Percentiles rank a stretch among this genome's conserved stretches.
These are phyloP conservation scores for Penium margaritaceum DNA, from an alignment of 139 green algal species.

Conservation along the genomic window DNA sequence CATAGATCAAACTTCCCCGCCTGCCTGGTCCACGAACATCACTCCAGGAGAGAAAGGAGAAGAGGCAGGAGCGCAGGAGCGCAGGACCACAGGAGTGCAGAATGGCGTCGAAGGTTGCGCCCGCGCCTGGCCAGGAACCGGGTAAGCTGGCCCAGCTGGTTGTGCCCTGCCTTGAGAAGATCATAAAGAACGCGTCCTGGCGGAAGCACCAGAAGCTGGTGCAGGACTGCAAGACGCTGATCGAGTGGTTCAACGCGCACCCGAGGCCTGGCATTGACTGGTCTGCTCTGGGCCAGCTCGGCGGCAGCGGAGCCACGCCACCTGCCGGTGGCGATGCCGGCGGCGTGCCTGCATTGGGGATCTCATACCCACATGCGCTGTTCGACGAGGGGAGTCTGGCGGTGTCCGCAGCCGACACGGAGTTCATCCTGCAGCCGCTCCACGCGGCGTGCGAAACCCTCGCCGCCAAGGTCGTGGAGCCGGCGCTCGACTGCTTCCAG, in stretches of 20 bases:
- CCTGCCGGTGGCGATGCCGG: too few species aligned
- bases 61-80: too few species aligned
- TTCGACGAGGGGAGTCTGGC: conserved; percentile 31
- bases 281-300: too few species aligned
- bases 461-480: conserved; percentile 66
- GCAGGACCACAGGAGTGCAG: too few species aligned
- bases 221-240: conserved; percentile 39
- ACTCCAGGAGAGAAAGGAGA: too few species aligned
- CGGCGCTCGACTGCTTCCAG: conserved; percentile 79
- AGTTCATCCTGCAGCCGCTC: conserved; percentile 36
- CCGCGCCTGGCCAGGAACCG: too few species aligned
- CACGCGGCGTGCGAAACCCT: conserved; percentile 54
- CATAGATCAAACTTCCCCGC: too few species aligned
- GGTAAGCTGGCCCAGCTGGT: conserved; percentile 42
- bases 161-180: conserved; percentile 38
- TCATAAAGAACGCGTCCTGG: conserved; percentile 42
- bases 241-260: conserved; percentile 30
- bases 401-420: conserved; percentile 8
- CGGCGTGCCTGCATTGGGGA: too few species aligned
- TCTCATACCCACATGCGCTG: too few species aligned
- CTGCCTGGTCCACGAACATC: too few species aligned
- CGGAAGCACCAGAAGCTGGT: conserved; percentile 37
- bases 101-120: too few species aligned
- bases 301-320: too few species aligned
- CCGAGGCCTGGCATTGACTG: neutral